A percentile compares a stretch with the other conserved stretches of the same genome.
Conservation (phyloP, 495 filamentous ascomycete species). For the Aspergillus biplanus region DNA sequence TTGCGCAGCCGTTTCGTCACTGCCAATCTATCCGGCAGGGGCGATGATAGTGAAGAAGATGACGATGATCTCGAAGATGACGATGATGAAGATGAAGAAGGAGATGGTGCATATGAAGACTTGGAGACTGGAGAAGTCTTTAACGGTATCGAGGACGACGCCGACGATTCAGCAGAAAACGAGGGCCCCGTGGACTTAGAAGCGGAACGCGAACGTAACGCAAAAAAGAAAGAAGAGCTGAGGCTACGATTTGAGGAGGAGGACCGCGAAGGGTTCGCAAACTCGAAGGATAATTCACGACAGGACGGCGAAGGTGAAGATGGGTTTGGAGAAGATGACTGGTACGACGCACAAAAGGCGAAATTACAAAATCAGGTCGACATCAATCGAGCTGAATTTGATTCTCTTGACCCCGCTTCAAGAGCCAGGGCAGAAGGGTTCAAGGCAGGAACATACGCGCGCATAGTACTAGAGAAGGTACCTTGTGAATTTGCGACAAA, state of each 20-base stretch:
- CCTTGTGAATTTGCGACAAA: conserved; percentile 89
- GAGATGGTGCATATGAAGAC: conserved; percentile 89
- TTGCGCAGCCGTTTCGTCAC: conserved; percentile 76
- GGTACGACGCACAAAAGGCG: conserved; percentile 97
- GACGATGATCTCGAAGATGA: conserved; percentile 42
- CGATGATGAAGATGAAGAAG: conserved; percentile 66
- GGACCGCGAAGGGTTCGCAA: conserved; percentile 89
- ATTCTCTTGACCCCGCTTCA: conserved; percentile 76
- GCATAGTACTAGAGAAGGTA: conserved; percentile 83
- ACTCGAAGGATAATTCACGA: conserved; percentile 75
- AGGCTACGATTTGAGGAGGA: conserved; percentile 95
- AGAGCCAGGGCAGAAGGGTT: conserved; percentile 84
- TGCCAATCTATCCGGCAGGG: conserved; percentile 56
- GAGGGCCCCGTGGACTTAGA: conserved; percentile 59
- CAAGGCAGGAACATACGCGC: conserved; percentile 91
- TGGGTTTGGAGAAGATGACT: conserved; percentile 95
- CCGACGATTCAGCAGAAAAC: conserved; percentile 44
- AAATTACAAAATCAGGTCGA: conserved; percentile 89
- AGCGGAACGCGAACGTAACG: conserved; percentile 88
- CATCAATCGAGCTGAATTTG: conserved; percentile 94
- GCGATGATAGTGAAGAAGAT: conserved; percentile 48
- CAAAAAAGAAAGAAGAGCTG: conserved; percentile 89
- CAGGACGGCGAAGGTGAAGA: conserved; percentile 61
- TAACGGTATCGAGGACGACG: conserved; percentile 47
- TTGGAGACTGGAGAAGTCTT: conserved; percentile 74